phyloP scores from a whole-genome alignment of 2,329 filamentous ascomycete species.

The Calonectria naviculata region DNA sequence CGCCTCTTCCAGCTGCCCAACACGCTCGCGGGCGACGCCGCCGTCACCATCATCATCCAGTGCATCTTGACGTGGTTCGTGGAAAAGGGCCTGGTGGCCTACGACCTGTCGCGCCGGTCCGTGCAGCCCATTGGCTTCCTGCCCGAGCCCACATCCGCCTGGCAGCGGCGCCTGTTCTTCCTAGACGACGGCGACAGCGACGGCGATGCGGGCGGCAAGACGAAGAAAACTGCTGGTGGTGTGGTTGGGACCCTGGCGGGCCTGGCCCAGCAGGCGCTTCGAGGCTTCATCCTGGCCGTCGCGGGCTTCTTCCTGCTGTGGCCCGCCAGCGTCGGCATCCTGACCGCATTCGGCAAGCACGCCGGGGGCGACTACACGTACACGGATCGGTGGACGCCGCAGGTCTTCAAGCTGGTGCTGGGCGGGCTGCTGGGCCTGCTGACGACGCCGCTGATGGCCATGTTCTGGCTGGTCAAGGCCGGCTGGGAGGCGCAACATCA shows the following conservation, averaged over 20 bases:
- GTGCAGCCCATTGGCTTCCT: conserved; percentile 61
- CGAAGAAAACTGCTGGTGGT: neutral
- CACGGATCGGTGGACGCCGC: conserved; percentile 54
- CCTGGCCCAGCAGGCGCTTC: conserved; percentile 43
- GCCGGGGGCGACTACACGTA: conserved; percentile 57
- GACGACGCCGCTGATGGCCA: conserved; percentile 59
- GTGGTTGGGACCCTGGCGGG: neutral
- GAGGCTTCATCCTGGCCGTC: conserved; percentile 44
- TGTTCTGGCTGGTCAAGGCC: conserved; percentile 62
- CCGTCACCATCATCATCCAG: conserved; percentile 63
- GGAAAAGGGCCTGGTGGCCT: conserved; percentile 59
- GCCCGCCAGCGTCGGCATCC: conserved; percentile 54
- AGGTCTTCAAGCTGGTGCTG: conserved; percentile 62
- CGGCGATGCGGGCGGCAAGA: neutral
- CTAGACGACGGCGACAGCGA: conserved; percentile 2
- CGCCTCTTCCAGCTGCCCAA: conserved; percentile 62
- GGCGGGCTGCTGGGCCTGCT: conserved; percentile 58
- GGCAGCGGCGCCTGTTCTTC: conserved; percentile 52
- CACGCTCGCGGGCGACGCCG: conserved; percentile 60
- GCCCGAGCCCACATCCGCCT: conserved; percentile 45
- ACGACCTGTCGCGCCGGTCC: conserved; percentile 55
- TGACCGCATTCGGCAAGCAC: conserved; percentile 51
- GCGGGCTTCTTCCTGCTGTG: conserved; percentile 56
- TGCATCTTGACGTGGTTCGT: conserved; percentile 63
- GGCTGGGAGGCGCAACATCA: conserved; percentile 51